Conservation (phyloP, 148 eudicot species). For the Persicaria tinctoria region DNA sequence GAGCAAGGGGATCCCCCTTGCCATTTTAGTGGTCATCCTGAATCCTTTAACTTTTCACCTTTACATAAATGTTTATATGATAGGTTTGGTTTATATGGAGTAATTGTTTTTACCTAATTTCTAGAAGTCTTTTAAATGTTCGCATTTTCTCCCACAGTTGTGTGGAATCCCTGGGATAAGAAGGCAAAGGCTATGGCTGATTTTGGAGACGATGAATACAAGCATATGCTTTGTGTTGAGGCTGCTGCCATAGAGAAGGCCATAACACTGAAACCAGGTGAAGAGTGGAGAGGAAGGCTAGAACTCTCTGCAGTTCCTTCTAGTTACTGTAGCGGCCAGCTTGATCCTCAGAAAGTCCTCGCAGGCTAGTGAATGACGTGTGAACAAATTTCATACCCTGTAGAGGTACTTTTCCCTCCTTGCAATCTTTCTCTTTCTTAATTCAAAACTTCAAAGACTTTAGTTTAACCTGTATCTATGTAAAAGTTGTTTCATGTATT, state of each 20-base stretch:
- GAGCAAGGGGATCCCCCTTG: too few relatives aligned
- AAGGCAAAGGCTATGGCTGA: conserved; percentile 83
- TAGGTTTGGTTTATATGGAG: background rate
- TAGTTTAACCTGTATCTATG: background rate
- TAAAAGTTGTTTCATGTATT: background rate
- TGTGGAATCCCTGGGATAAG: conserved; percentile 98
- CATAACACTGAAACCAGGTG: conserved; percentile 80
- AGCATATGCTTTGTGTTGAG: conserved; percentile 87
- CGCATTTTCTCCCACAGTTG: conserved; percentile 37
- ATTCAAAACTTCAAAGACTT: background rate
- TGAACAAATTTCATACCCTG: conserved; percentile 21
- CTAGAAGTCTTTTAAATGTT: background rate
- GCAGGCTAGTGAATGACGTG: conserved; percentile 26
- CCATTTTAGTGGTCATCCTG: background rate
- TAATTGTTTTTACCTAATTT: background rate
- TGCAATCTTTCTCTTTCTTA: background rate
- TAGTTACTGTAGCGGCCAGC: conserved; percentile 82
- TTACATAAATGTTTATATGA: background rate
- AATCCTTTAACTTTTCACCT: background rate
- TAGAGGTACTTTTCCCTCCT: conserved; percentile 31
- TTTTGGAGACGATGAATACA: conserved; percentile 87
- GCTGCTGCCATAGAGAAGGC: conserved; percentile 85
- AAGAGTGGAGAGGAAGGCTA: conserved; percentile 89
- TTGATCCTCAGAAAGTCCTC: conserved; percentile 74
- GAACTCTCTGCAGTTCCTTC: conserved; percentile 84